A percentile compares a stretch with the other conserved stretches of the same genome.
phyloP scores from a whole-genome alignment of 345 rosid genomes.

The Viola odorata region DNA sequence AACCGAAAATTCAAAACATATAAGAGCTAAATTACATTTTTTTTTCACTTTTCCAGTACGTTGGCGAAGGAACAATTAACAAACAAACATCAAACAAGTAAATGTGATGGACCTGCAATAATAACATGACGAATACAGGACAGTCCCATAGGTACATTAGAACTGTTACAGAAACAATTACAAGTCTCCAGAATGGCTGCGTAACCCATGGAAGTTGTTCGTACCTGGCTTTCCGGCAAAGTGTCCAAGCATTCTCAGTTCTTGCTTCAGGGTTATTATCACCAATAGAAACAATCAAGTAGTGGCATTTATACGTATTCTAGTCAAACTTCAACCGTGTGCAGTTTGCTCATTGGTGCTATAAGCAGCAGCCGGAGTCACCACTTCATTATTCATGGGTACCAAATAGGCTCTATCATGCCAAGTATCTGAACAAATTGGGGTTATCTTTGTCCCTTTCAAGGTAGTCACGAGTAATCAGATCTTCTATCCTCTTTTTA shows the following conservation, averaged over 20 bases:
- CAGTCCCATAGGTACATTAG: conserved; percentile 4
- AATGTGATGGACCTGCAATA: not conserved
- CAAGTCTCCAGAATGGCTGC: conserved; percentile 19
- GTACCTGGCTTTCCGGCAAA: conserved; percentile 29
- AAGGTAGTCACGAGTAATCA: conserved; percentile 32
- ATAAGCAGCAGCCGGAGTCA: conserved; percentile 11
- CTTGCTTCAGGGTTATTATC: conserved; percentile 16
- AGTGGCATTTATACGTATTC: conserved; percentile 18
- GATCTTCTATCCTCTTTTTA: conserved; percentile 35
- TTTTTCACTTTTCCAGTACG: not conserved
- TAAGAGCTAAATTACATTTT: conserved; percentile 1
- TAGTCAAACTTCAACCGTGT: conserved; percentile 12
- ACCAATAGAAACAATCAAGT: conserved; percentile 11
- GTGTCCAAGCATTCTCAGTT: conserved; percentile 29
- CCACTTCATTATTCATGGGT: conserved; percentile 10
- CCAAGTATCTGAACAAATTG: conserved; percentile 23
- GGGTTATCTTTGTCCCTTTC: conserved; percentile 38
- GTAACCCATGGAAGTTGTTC: conserved; percentile 12
- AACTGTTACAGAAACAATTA: conserved; percentile 19
- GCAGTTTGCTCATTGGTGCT: conserved; percentile 2
- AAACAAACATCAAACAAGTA: conserved; percentile 7
- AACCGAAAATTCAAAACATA: not conserved
- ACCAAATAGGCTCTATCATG: conserved; percentile 21
- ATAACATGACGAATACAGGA: not conserved
- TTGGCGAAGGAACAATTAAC: not conserved